These are phyloP conservation scores for Monocercomonoides exilis DNA, from an alignment of 78 protist species.

Conservation along the genomic window DNA sequence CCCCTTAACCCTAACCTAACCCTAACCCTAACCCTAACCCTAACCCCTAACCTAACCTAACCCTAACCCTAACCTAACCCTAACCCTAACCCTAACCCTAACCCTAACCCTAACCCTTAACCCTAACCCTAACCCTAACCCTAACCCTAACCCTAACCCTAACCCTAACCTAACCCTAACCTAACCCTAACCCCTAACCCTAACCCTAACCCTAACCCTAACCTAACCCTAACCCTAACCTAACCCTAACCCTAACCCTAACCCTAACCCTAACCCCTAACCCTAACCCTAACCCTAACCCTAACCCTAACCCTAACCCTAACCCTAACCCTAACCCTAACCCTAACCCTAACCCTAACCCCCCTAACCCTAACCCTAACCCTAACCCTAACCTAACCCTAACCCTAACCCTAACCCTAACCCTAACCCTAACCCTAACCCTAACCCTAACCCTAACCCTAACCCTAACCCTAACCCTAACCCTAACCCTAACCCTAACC, in stretches of 20 bases:
- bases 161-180: no score
- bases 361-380: neutral
- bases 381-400: no score
- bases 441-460: conserved; percentile 6
- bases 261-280: no score
- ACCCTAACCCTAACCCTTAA: conserved; percentile 2
- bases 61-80: no score
- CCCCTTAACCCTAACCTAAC: no score
- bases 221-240: no score
- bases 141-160: conserved; percentile 5
- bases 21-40: no score
- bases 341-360: conserved; percentile 7
- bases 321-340: conserved; percentile 5
- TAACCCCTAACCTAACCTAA: no score
- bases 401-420: conserved; percentile 5
- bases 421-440: conserved; percentile 7
- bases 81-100: conserved; percentile 6
- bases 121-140: conserved; percentile 7
- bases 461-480: conserved; percentile 5
- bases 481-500: conserved; percentile 7
- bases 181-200: no score
- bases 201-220: no score
- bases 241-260: no score
- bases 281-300: conserved; percentile 6
- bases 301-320: conserved; percentile 6